These are phyloP conservation scores for Triglochin maritima DNA, from an alignment of 106 monocot species.

Conservation along the genomic window DNA sequence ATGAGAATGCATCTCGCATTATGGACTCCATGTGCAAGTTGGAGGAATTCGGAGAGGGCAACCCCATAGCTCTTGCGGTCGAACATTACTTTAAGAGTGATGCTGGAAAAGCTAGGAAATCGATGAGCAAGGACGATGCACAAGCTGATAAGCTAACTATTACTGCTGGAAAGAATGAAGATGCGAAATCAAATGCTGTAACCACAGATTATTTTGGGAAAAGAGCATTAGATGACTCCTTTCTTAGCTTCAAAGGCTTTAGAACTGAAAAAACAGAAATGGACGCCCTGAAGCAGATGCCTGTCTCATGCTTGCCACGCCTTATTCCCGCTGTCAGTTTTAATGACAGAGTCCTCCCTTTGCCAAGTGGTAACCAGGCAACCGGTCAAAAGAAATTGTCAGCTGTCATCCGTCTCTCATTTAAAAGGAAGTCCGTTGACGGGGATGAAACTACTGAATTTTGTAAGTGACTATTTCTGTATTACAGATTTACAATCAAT, in stretches of 20 bases:
- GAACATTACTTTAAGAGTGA: constrained; percentile 36
- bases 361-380: constrained; percentile 12
- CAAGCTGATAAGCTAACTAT: constrained; percentile 7
- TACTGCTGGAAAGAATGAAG: constrained; percentile 19
- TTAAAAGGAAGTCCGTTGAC: constrained; percentile 64
- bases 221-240: constrained; percentile 19
- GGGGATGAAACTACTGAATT: constrained; percentile 46
- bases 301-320: constrained; percentile 27
- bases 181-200: constrained; percentile 14
- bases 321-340: constrained; percentile 58
- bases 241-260: constrained; percentile 26
- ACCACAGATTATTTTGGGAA: constrained; percentile 16
- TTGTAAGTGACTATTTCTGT: constrained; percentile 32
- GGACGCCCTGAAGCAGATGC: constrained; percentile 18
- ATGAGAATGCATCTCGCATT: constrained; percentile 38
- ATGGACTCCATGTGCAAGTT: constrained; percentile 44
- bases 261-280: constrained; percentile 13
- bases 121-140: constrained; percentile 14
- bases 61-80: constrained; percentile 24
- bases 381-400: constrained; percentile 32
- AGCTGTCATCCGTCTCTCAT: constrained; percentile 55
- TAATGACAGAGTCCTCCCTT: constrained; percentile 54
- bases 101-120: constrained; percentile 12
- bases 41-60: constrained; percentile 18
- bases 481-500: neutral